Conservation (phyloP, 31 red algal genomes). For the Asparagopsis taxiformis region DNA sequence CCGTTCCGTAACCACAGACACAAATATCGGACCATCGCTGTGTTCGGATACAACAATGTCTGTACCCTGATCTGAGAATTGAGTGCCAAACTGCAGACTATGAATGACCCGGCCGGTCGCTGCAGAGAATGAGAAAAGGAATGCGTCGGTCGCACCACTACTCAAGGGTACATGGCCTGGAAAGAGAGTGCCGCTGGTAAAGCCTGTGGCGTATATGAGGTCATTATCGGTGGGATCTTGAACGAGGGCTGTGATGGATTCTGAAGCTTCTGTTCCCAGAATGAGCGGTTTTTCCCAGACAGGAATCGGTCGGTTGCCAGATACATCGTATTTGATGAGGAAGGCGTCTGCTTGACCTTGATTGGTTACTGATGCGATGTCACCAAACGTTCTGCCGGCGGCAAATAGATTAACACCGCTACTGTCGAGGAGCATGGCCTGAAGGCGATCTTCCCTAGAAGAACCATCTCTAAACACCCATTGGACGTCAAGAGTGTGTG, state of each 20-base stretch:
- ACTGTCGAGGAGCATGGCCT: slow-evolving; percentile 43
- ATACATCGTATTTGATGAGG: slow-evolving; percentile 55
- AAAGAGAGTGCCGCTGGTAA: slow-evolving; percentile 46
- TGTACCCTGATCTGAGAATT: slow-evolving; percentile 48
- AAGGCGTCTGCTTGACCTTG: slow-evolving; percentile 55
- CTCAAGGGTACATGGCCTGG: slow-evolving; percentile 2
- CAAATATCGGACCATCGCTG: slow-evolving; percentile 44
- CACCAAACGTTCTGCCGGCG: slow-evolving; percentile 36
- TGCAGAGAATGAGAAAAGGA: slow-evolving; percentile 51
- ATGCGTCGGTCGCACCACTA: slow-evolving; percentile 24
- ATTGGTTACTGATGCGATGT: slow-evolving; percentile 14
- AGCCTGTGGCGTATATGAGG: slow-evolving; percentile 50
- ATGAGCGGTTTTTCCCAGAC: slow-evolving; percentile 46
- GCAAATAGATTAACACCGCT: slow-evolving; percentile 22
- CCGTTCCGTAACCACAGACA: slow-evolving; percentile 41
- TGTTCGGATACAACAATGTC: slow-evolving; percentile 24
- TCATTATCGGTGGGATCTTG: slow-evolving; percentile 39
- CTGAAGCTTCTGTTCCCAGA: slow-evolving; percentile 45
- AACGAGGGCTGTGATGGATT: slow-evolving; percentile 28
- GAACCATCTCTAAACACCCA: slow-evolving; percentile 54
- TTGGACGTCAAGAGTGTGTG: background rate
- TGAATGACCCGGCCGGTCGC: slow-evolving; percentile 29
- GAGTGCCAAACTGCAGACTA: slow-evolving; percentile 41
- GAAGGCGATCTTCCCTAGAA: slow-evolving; percentile 48
- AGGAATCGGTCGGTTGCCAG: slow-evolving; percentile 16